Percentiles rank a stretch among this genome's conserved stretches.
These are phyloP conservation scores for Royoungia palumana DNA, from an alignment of 768 basidiomycete species.

Conservation along the genomic window DNA sequence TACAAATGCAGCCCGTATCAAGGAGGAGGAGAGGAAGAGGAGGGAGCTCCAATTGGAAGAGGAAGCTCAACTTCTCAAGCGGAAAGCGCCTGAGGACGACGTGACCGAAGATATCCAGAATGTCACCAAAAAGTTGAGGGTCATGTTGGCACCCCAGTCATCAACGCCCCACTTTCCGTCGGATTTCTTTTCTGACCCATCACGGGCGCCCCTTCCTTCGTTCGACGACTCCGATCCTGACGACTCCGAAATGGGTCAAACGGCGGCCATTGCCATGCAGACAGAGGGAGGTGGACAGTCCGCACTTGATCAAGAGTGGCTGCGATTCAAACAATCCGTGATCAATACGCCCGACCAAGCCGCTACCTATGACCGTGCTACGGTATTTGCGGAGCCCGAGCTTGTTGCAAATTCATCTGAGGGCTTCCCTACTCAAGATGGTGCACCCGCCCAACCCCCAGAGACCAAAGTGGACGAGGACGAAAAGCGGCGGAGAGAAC, in stretches of 20 bases:
- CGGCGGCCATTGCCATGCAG: not conserved
- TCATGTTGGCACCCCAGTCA: constrained; percentile 11
- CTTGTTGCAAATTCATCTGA: constrained; percentile 43
- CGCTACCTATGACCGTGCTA: constrained; percentile 66
- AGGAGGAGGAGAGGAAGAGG: constrained; percentile 48
- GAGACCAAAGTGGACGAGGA: constrained; percentile 29
- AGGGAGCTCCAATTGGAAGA: constrained; percentile 37
- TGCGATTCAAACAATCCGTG: constrained; percentile 65
- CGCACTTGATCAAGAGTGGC: constrained; percentile 67
- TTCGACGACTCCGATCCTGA: constrained; percentile 39
- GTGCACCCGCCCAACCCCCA: constrained; percentile 17
- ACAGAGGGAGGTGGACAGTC: constrained; percentile 13
- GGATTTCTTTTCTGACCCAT: constrained; percentile 82
- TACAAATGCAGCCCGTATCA: constrained; percentile 55
- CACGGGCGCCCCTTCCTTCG: constrained; percentile 41
- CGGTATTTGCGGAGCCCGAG: constrained; percentile 66
- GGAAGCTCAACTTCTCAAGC: constrained; percentile 37
- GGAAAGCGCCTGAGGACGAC: constrained; percentile 24
- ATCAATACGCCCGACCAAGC: constrained; percentile 40
- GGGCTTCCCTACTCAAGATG: constrained; percentile 46
- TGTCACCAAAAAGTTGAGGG: constrained; percentile 32
- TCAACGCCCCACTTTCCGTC: constrained; percentile 44
- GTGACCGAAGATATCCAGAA: constrained; percentile 22
- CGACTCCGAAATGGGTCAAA: constrained; percentile 33
- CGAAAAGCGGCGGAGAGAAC: constrained; percentile 49